Conservation (phyloP, 176 grass and related monocot species). For the Triticum timopheevii region DNA sequence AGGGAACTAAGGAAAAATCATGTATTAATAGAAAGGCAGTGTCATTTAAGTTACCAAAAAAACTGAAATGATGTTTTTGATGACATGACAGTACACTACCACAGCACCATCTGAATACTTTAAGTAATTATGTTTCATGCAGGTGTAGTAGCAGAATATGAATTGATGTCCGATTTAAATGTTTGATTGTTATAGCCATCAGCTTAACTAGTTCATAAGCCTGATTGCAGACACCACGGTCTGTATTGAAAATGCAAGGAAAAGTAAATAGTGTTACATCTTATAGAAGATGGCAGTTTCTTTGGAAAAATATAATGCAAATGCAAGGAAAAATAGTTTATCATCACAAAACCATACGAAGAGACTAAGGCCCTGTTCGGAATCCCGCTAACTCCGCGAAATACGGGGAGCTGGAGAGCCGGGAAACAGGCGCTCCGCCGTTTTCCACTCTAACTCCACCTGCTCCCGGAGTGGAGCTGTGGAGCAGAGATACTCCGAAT, state of each 20-base stretch:
- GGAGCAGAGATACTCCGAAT: no score
- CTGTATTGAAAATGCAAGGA: conserved; percentile 8
- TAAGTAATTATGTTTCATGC: background rate
- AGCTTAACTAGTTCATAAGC: background rate
- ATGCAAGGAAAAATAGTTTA: background rate
- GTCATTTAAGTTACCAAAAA: background rate
- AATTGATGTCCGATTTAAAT: background rate
- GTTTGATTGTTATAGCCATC: background rate
- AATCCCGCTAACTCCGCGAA: no score
- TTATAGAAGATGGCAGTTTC: background rate
- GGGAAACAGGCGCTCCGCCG: no score
- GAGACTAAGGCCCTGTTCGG: background rate
- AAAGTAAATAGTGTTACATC: conserved; percentile 9
- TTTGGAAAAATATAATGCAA: background rate
- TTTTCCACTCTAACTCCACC: no score
- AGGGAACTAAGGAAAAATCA: conserved; percentile 13
- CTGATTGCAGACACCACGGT: background rate
- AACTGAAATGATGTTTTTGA: background rate
- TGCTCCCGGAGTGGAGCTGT: no score
- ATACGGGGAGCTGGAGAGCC: no score
- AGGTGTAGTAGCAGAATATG: background rate
- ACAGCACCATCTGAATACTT: background rate
- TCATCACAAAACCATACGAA: background rate
- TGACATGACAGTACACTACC: background rate
- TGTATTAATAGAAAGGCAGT: background rate